phyloP scores from a whole-genome alignment of 1,139 yeast genomes.

The Kodamaea fungicola region DNA sequence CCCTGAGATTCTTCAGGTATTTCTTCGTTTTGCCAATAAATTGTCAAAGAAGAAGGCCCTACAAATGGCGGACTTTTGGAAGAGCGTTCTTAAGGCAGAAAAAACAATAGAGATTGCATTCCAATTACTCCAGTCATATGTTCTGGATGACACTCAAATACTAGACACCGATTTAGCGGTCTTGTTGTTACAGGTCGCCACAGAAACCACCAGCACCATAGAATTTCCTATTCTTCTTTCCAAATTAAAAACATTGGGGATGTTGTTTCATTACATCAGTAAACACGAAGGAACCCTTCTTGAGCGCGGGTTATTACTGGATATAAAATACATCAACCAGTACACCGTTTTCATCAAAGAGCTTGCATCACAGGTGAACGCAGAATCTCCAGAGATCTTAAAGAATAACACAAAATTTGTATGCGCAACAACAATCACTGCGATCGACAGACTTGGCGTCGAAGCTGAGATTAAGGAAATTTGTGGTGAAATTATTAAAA shows the following conservation, averaged over 20 bases:
- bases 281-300: neutral
- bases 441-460: conserved; percentile 5
- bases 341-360: conserved; percentile 6
- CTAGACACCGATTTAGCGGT: conserved; percentile 1
- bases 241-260: conserved; percentile 31
- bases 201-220: conserved; percentile 7
- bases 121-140: conserved; percentile 16
- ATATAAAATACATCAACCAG: neutral
- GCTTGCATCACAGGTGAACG: conserved; percentile 2
- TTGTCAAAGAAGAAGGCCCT: conserved; percentile 16
- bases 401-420: conserved; percentile 35
- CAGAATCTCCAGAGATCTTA: conserved; percentile 13
- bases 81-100: conserved; percentile 9
- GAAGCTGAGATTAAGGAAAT: neutral
- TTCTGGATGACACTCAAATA: conserved; percentile 2
- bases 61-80: conserved; percentile 19
- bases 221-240: conserved; percentile 14
- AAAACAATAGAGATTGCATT: conserved; percentile 13
- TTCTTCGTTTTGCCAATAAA: conserved; percentile 30
- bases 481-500: neutral
- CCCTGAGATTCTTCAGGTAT: conserved; percentile 28
- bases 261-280: conserved; percentile 14
- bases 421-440: conserved; percentile 24
- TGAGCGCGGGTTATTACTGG: neutral
- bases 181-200: conserved; percentile 7